Base-by-base conservation (phyloP, 352 stramenopile species). In the Pythium guiyangense region DNA sequence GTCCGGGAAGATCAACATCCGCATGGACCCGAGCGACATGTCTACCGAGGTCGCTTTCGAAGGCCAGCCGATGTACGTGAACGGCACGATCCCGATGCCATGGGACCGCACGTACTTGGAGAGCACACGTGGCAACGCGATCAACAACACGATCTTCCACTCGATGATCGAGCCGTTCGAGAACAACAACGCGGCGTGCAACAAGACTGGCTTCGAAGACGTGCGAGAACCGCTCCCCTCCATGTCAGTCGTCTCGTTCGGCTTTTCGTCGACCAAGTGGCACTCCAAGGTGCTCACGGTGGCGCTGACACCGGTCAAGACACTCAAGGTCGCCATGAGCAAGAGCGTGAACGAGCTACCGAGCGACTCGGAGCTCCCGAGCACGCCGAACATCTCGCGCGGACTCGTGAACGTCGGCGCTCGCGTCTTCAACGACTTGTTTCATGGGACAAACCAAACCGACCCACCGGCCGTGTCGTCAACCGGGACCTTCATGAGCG, bases 61-160 rank as follows among this genome's bases (percentile, higher is more conserved):
- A 26, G 37, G 15, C 18, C 47, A 37, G 37, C 26, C 20, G 14
- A 11, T 50, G 8, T 22, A 17, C 3, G 6, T 2, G 1, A 56
- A 57, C 4, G 57, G 49, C 1, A 39, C 39, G 26, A 17, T 62
- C 1, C 2, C 4, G 14, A 43, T 39, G 14, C 15, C 39, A 1
- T 57, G 57, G 57, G 14, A 46, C 14, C n/a, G 8, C 6, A 31
- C n/a, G 14, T 52, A 26, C 11, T 25, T 37, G 2, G 57, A 62
- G 50, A 51, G n/a, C 35, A n/a, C 20, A 15, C 34, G 26, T 15
- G 20, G 14, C 14, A 62, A 57, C 49, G 17, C 39, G 11, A 43
- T 62, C 14, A 4, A 47, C 46, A 62, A 62, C 34, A 62, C 57
- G 2, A 66, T 69, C 20, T 37, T 69, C 6, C 63, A 53, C 43